Conservation (phyloP, 495 filamentous ascomycete genomes). For the Parachaetomium inaequale region DNA sequence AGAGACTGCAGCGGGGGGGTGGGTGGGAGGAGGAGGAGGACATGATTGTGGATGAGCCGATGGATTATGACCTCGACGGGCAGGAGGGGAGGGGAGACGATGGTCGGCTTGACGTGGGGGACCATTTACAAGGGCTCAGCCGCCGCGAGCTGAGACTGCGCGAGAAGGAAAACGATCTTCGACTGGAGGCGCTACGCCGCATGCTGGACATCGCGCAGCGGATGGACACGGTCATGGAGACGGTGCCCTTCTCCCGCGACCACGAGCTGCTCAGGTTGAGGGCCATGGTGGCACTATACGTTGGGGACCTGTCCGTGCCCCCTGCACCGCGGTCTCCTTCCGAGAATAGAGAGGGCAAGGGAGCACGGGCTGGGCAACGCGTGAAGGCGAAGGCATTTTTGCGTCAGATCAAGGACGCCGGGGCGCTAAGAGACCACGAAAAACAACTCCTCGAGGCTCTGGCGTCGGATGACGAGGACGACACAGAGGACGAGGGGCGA, state of each 20-base stretch:
- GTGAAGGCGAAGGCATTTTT: constrained; percentile 31
- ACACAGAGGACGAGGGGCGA: constrained; percentile 18
- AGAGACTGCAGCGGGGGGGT: constrained; percentile 11
- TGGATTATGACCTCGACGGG: constrained; percentile 14
- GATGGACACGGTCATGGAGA: constrained; percentile 62
- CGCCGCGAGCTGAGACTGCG: constrained; percentile 9
- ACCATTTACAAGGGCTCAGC: not conserved
- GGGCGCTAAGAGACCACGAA: constrained; percentile 31
- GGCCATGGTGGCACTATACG: constrained; percentile 65
- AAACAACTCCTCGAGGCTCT: constrained; percentile 28
- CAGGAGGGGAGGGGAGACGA: not conserved
- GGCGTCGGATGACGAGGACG: constrained; percentile 27
- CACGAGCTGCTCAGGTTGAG: constrained; percentile 56
- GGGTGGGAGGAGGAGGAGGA: not conserved
- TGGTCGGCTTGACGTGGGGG: not conserved
- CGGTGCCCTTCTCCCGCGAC: constrained; percentile 60
- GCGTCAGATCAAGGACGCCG: constrained; percentile 25
- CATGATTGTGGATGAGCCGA: constrained; percentile 15
- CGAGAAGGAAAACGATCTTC: constrained; percentile 27
- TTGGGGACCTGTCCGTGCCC: constrained; percentile 54
- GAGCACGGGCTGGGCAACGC: constrained; percentile 26
- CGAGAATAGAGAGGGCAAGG: constrained; percentile 26
- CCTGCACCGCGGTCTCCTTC: constrained; percentile 17
- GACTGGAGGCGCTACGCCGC: constrained; percentile 25
- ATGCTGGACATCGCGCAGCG: constrained; percentile 52